phyloP scores from a whole-genome alignment of 306 rosid genomes.

The Mimosa bimucronata region DNA sequence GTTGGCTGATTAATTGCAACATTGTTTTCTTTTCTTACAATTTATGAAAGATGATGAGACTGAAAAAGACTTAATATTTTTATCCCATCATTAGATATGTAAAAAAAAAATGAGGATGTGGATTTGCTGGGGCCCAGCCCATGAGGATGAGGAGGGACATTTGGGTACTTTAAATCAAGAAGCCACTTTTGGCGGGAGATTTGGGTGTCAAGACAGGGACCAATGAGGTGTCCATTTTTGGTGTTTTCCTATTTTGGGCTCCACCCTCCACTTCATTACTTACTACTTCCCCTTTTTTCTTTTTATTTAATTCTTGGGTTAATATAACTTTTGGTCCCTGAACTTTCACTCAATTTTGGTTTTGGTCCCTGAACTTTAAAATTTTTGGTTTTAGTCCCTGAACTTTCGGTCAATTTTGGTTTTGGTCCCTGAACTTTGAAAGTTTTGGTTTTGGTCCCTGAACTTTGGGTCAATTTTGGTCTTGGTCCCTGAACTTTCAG shows the following conservation, averaged over 20 bases:
- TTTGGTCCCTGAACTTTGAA: too few species aligned
- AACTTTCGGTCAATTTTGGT: too few species aligned
- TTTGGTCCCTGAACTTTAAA: too few species aligned
- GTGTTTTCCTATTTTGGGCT: conserved; percentile 36
- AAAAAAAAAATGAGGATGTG: not conserved
- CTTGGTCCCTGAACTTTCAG: too few species aligned
- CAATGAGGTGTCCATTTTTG: conserved; percentile 37
- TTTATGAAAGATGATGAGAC: not conserved
- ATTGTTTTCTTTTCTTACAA: not conserved
- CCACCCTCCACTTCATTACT: conserved; percentile 32
- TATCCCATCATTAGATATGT: not conserved
- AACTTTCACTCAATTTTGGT: too few species aligned
- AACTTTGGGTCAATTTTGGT: too few species aligned
- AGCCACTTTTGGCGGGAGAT: conserved; percentile 61
- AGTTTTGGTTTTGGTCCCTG: too few species aligned
- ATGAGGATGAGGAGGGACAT: not conserved
- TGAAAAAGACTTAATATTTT: conserved; percentile 3
- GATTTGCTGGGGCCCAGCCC: not conserved
- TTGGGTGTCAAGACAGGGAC: conserved; percentile 52
- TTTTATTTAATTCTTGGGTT: not conserved
- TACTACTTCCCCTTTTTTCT: not conserved
- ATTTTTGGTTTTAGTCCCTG: too few species aligned
- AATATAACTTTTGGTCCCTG: too few species aligned
- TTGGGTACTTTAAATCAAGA: conserved; percentile 31
- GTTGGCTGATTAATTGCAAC: too few species aligned